phyloP scores from a whole-genome alignment of 805 yeast species.

The Candida insectalens region DNA sequence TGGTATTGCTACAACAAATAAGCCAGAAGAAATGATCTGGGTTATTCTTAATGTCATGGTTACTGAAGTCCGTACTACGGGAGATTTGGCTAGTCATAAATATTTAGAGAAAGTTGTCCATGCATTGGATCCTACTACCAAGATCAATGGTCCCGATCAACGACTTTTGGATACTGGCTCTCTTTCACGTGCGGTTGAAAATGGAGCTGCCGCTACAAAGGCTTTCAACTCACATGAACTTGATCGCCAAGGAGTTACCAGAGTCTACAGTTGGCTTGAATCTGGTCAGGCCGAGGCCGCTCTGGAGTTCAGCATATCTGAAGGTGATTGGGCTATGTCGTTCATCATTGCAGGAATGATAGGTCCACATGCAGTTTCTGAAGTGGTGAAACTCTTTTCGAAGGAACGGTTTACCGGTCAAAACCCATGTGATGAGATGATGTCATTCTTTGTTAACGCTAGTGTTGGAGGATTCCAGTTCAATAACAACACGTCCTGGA shows the following conservation, averaged over 20 bases:
- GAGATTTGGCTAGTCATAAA: constrained; percentile 16
- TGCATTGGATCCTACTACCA: constrained; percentile 32
- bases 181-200: constrained; percentile 6
- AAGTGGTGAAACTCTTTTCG: constrained; percentile 34
- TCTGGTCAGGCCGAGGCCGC: constrained; percentile 64
- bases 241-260: constrained; percentile 16
- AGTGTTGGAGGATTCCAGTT: constrained; percentile 8
- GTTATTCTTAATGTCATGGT: constrained; percentile 18
- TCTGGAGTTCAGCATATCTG: constrained; percentile 46
- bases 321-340: constrained; percentile 71
- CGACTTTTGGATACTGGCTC: constrained; percentile 11
- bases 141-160: constrained; percentile 4
- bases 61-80: constrained; percentile 13
- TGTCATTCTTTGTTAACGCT: constrained; percentile 21
- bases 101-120: constrained; percentile 26
- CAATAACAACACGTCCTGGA: constrained; percentile 19
- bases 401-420: constrained; percentile 7
- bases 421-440: constrained; percentile 17
- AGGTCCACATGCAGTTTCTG: constrained; percentile 39
- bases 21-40: constrained; percentile 19
- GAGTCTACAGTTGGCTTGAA: constrained; percentile 32
- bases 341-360: constrained; percentile 57
- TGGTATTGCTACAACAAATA: constrained; percentile 8
- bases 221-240: constrained; percentile 18
- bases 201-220: constrained; percentile 4